These are phyloP conservation scores for Effrenium voratum DNA, from an alignment of 73 alveolate genomes.

Conservation along the genomic window DNA sequence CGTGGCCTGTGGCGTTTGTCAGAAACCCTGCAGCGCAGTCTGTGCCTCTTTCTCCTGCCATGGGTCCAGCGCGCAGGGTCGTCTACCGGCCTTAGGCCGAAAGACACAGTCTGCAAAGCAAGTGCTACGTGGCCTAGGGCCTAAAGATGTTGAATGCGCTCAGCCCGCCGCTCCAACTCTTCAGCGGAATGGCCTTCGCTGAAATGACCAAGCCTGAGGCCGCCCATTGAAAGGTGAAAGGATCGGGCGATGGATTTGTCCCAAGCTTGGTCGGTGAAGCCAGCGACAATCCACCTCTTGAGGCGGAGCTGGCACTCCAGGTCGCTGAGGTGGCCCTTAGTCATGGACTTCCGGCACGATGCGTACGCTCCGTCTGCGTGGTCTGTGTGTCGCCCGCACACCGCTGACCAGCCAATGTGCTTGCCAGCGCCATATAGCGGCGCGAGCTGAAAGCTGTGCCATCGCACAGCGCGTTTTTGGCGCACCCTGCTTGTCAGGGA, in stretches of 20 bases:
- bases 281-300: conserved; percentile 55
- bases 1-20: no score
- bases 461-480: conserved; percentile 25
- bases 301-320: conserved; percentile 21
- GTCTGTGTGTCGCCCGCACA: neutral
- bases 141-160: no score
- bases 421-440: conserved; percentile 2
- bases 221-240: conserved; percentile 14
- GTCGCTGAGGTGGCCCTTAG: neutral
- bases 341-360: conserved; percentile 1
- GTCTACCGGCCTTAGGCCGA: no score
- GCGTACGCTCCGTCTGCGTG: neutral
- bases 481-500: no score
- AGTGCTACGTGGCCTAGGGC: no score
- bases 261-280: conserved; percentile 6
- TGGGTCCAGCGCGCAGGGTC: no score
- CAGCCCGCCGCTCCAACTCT: no score
- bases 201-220: neutral
- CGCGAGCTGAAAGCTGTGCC: neutral
- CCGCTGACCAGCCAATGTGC: conserved; percentile 3
- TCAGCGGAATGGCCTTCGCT: no score
- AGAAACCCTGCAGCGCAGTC: no score
- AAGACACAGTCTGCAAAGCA: no score
- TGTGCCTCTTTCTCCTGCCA: no score
- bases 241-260: neutral